Conservation (phyloP, 345 rosid species). For the Populus nigra region DNA sequence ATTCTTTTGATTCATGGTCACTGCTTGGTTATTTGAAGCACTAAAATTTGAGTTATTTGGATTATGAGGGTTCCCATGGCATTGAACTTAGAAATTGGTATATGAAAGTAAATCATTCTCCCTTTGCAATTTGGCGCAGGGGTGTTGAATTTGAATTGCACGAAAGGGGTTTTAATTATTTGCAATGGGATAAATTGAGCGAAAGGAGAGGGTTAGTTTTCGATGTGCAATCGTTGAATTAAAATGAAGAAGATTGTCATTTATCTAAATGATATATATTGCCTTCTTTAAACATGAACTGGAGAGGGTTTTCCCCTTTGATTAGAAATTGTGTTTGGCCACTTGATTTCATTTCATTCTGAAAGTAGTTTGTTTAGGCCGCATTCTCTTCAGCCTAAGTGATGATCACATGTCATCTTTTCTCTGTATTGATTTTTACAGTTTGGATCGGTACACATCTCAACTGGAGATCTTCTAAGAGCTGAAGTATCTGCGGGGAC, state of each 20-base stretch:
- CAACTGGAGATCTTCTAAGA: slow-evolving; percentile 86
- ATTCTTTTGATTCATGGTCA: background rate
- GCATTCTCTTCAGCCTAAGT: background rate
- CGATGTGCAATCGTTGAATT: background rate
- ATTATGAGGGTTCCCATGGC: background rate
- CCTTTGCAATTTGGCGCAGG: background rate
- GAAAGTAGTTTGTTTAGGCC: background rate
- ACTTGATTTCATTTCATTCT: background rate
- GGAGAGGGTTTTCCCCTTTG: background rate
- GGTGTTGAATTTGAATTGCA: background rate
- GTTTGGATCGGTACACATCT: slow-evolving; percentile 83
- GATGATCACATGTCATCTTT: background rate
- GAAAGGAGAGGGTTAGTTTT: background rate
- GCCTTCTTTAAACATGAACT: background rate
- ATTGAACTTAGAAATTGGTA: background rate
- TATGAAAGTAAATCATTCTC: background rate
- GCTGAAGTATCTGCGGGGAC: slow-evolving; percentile 78
- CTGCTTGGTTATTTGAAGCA: background rate
- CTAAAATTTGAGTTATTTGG: background rate
- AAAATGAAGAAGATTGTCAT: background rate
- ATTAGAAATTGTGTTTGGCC: background rate
- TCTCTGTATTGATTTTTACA: slow-evolving; percentile 8
- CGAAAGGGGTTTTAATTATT: background rate
- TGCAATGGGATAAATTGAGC: background rate
- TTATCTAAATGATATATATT: background rate